Evolutionary conservation across 2,329 filamentous ascomycete genomes (phyloP).

Genomic region (Fusarium hostae): DNA sequence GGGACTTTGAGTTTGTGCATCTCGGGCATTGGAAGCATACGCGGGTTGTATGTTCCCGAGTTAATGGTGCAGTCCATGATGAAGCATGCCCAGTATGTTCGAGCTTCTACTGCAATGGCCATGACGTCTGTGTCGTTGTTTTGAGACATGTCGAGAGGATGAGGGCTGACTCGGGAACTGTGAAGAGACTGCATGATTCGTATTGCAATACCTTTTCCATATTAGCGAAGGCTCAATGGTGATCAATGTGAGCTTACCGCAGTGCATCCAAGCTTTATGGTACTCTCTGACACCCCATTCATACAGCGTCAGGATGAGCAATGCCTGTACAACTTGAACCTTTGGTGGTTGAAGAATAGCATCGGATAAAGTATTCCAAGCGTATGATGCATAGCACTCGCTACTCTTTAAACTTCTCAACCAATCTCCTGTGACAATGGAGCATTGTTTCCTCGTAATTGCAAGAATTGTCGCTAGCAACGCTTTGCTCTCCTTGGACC

Average conservation of each 20-base stretch:
- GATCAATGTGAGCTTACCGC: too few relatives aligned
- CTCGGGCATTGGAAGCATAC: constrained; percentile 50
- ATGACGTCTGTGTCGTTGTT: constrained; percentile 21
- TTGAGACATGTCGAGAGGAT: constrained; percentile 30
- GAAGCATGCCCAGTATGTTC: constrained; percentile 59
- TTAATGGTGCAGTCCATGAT: constrained; percentile 58
- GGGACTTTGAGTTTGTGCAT: constrained; percentile 50
- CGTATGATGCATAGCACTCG: constrained; percentile 29
- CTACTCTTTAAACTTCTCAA: neutral
- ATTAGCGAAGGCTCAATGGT: too few relatives aligned
- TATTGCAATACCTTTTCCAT: constrained; percentile 41
- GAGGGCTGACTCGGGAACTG: constrained; percentile 32
- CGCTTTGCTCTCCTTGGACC: constrained; percentile 43
- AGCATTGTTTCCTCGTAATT: constrained; percentile 29
- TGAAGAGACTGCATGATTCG: constrained; percentile 42
- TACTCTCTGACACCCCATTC: constrained; percentile 57
- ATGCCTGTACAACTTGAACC: constrained; percentile 50
- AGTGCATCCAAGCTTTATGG: constrained; percentile 57
- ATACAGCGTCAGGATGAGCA: constrained; percentile 54
- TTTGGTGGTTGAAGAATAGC: constrained; percentile 35
- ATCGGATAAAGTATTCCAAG: constrained; percentile 20
- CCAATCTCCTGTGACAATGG: constrained; percentile 24
- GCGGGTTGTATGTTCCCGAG: constrained; percentile 54
- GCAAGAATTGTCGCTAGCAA: constrained; percentile 35
- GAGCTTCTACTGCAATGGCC: constrained; percentile 48